These are phyloP conservation scores for Hanseniaspora vineae DNA, from an alignment of 805 yeast species.

Conservation along the genomic window DNA sequence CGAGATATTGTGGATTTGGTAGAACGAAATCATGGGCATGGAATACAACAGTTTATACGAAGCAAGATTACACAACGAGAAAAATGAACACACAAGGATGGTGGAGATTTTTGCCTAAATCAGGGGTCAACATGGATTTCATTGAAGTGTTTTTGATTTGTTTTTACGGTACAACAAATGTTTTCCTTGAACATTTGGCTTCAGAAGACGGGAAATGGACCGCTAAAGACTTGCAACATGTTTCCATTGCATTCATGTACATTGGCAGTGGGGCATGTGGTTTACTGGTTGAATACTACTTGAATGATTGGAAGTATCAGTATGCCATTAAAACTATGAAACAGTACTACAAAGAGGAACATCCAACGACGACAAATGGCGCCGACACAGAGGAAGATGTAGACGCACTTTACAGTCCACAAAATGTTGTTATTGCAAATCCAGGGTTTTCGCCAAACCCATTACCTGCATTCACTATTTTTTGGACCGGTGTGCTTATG, in stretches of 20 bases:
- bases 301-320: conserved; percentile 46
- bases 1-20: conserved; percentile 80
- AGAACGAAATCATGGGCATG: conserved; percentile 77
- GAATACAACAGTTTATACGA: conserved; percentile 39
- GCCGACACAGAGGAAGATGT: conserved; percentile 13
- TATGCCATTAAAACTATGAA: conserved; percentile 18
- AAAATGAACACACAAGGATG: no score
- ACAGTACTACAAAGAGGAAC: no score
- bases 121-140: conserved; percentile 61
- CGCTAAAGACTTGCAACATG: conserved; percentile 83
- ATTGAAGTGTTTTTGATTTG: conserved; percentile 69
- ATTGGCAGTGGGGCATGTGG: conserved; percentile 93
- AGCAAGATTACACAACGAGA: conserved; percentile 4
- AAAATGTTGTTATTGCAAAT: conserved; percentile 26
- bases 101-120: conserved; percentile 2
- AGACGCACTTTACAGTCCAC: conserved; percentile 1
- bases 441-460: conserved; percentile 89
- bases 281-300: conserved; percentile 57
- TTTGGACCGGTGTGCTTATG: conserved; percentile 95
- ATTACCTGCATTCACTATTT: conserved; percentile 83
- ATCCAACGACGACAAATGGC: no score
- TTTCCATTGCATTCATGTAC: conserved; percentile 79
- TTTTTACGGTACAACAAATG: conserved; percentile 79
- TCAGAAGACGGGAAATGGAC: conserved; percentile 72
- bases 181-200: conserved; percentile 82